Conservation (phyloP, 1,139 yeast genomes). For the Saccharomyces hybrid region DNA sequence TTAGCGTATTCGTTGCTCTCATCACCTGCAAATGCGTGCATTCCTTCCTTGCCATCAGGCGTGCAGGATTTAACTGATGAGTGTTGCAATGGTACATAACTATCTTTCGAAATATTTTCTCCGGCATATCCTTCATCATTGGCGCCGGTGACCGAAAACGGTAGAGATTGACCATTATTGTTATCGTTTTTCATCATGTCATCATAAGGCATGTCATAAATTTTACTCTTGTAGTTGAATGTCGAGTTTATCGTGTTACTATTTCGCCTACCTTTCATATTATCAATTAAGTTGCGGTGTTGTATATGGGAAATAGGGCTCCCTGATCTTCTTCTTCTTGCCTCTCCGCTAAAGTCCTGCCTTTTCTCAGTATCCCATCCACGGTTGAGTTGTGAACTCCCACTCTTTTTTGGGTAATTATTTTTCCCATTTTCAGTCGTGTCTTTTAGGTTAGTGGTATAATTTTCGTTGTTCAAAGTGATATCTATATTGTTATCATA, state of each 20-base stretch:
- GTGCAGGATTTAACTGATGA: not conserved
- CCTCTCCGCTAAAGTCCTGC: not conserved
- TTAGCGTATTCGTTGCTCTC: not conserved
- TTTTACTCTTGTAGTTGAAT: slow-evolving; percentile 15
- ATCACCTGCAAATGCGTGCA: not conserved
- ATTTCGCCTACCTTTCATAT: not conserved
- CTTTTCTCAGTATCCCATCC: not conserved
- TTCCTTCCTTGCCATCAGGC: not conserved
- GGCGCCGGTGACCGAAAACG: not conserved
- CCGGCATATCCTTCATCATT: not conserved
- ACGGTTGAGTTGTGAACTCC: not conserved
- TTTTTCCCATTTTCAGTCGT: not conserved
- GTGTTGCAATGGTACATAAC: slow-evolving; percentile 1
- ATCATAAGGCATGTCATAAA: slow-evolving; percentile 12
- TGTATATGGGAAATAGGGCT: not conserved
- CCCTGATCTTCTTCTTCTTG: not conserved
- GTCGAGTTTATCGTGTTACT: slow-evolving; percentile 5
- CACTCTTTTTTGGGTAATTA: slow-evolving; percentile 5
- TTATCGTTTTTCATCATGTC: not conserved
- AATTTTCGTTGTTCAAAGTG: slow-evolving; percentile 2
- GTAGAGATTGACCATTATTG: not conserved
- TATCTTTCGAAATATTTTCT: not conserved
- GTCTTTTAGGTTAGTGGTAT: not conserved
- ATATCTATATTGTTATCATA: slow-evolving; percentile 5
- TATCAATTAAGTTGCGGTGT: not conserved